Base-by-base conservation (phyloP, 805 yeast species). In the Kuraishia molischiana region DNA sequence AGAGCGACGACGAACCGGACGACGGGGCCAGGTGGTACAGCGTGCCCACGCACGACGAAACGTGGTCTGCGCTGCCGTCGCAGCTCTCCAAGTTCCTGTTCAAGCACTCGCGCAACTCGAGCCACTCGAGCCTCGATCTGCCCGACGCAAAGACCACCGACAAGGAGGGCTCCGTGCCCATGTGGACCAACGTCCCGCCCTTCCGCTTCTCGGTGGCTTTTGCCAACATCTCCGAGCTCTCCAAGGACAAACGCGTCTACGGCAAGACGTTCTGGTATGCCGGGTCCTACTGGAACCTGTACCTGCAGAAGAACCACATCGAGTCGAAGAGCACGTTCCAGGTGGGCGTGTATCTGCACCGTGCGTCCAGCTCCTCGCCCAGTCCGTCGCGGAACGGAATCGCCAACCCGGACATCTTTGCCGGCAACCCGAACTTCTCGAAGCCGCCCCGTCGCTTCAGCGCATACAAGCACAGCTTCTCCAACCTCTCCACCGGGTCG, bases 221-320 rank as follows among this genome's bases (percentile, higher is more conserved):
- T 50, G 61, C 67, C 6, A 63, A 69, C 37, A 64, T 74, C 2
- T 62, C 70, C 3, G 62, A 62, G 10, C 53, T 74, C 14, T 52
- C 58, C 13, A 59, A 67, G 1, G 72, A 65, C 14, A 67, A 63
- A 45, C 53, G 78, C 31, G 68, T 69, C 1, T 73, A 73, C 44
- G 68, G 73, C 8, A 64, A 66, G 41, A 65, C 75, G 0, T 56
- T 71, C 24, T 73, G 78, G 77, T 73, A 72, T 46, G 77, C 77
- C n/a, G 79, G 79, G 0, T 71, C 78, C 9, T 70, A 66, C 45
- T 74, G 79, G 79, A 72, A 70, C 43, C 50, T 74, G 6, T 74
- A 74, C 47, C 54, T 72, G 24, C 79, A 74, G 41, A 73, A 70
- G 44, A 64, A 55, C 33, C 51, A 50, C 19, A 51, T 66, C 29